phyloP scores from a whole-genome alignment of 257 asterid genomes.

The Rubia yunnanensis region DNA sequence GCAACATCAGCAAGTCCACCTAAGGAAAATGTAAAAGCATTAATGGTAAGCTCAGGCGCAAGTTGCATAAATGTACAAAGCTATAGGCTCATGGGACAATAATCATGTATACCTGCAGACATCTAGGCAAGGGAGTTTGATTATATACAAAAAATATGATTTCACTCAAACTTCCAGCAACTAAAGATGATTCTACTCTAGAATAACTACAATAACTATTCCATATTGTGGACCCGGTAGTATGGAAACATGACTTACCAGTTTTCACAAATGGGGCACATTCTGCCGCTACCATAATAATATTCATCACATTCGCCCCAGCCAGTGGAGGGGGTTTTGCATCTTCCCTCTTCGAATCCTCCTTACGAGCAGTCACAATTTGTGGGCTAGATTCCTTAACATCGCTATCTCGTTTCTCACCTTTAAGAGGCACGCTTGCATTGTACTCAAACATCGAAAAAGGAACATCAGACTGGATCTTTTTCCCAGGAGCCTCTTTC shows the following conservation, averaged over 20 bases:
- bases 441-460: constrained; percentile 8
- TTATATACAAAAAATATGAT: not conserved
- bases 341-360: constrained; percentile 36
- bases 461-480: constrained; percentile 26
- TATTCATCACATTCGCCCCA: constrained; percentile 80
- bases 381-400: constrained; percentile 26
- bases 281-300: constrained; percentile 74
- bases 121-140: not conserved
- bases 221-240: not conserved
- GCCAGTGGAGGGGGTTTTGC: constrained; percentile 81
- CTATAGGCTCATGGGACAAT: not conserved
- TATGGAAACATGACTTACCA: constrained; percentile 32
- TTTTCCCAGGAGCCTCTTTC: constrained; percentile 16
- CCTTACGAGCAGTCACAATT: constrained; percentile 21
- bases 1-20: constrained; percentile 99
- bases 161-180: not conserved
- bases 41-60: constrained; percentile 1
- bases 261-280: constrained; percentile 97
- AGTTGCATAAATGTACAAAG: not conserved
- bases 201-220: not conserved
- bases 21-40: constrained; percentile 19
- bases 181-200: not conserved
- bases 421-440: constrained; percentile 16
- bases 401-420: constrained; percentile 24
- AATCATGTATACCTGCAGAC: not conserved